Percentiles rank a stretch among this genome's conserved stretches.
Evolutionary conservation across 768 basidiomycete genomes (phyloP).

Genomic region (Suillus fuscotomentosus): DNA sequence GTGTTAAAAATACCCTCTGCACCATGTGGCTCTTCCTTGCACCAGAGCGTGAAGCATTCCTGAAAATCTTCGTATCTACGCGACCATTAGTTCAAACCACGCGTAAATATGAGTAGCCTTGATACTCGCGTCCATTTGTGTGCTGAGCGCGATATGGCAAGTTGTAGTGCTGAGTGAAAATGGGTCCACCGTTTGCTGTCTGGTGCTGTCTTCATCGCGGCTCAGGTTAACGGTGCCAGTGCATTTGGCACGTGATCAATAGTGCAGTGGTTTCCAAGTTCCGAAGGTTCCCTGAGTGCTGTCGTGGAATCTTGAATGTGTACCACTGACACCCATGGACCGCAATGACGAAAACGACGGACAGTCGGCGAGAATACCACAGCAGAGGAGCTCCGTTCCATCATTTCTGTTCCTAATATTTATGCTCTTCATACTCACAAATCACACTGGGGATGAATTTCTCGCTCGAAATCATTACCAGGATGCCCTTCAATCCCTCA

Average conservation of each 20-base stretch:
- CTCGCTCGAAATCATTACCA: conserved; percentile 63
- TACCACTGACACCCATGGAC: conserved; percentile 23
- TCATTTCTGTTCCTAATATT: conserved; percentile 74
- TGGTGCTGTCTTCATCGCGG: conserved; percentile 15
- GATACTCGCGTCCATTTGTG: conserved; percentile 53
- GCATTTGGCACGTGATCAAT: conserved; percentile 23
- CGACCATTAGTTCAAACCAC: not conserved
- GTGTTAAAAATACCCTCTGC: conserved; percentile 60
- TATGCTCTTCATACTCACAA: conserved; percentile 78
- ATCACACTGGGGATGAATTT: conserved; percentile 68
- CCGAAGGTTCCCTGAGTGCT: not conserved
- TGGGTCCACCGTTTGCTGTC: conserved; percentile 50
- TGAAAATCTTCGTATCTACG: conserved; percentile 50
- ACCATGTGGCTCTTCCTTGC: conserved; percentile 63
- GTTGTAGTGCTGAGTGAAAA: conserved; percentile 50
- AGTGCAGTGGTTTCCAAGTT: not conserved
- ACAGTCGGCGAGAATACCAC: conserved; percentile 27
- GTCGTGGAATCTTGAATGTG: not conserved
- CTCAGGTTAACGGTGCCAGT: not conserved
- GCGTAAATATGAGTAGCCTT: not conserved
- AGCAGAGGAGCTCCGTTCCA: conserved; percentile 61
- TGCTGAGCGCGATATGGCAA: conserved; percentile 49
- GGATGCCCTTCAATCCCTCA: conserved; percentile 57
- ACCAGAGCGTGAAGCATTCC: conserved; percentile 66
- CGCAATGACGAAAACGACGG: conserved; percentile 23